These are phyloP conservation scores for Delphinella strobiligena DNA, from an alignment of 2,329 filamentous ascomycete genomes.

Conservation along the genomic window DNA sequence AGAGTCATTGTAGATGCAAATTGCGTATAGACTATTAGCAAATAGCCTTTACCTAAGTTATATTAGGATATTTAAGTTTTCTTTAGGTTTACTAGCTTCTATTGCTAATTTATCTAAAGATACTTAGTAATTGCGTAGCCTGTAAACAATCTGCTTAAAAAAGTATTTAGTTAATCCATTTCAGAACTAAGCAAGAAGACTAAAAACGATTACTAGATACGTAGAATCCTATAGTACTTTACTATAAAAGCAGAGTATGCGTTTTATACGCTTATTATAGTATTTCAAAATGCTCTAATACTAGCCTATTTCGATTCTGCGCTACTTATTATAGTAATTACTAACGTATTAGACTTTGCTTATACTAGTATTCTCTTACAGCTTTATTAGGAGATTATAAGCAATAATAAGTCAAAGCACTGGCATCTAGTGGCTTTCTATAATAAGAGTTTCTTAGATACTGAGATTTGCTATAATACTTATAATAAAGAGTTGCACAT, in stretches of 20 bases:
- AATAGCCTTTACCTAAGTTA: constrained; percentile 1
- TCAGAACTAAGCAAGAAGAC: constrained; percentile 1
- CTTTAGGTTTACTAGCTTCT: constrained; percentile 9
- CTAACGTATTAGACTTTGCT: constrained; percentile 5
- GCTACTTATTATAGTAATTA: neutral
- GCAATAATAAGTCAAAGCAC: constrained; percentile 2
- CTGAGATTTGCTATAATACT: constrained; percentile 8
- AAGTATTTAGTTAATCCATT: too few relatives aligned
- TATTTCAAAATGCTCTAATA: constrained; percentile 6
- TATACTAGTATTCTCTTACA: constrained; percentile 6
- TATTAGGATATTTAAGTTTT: constrained; percentile 6
- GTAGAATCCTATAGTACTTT: neutral
- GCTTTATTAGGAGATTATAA: neutral
- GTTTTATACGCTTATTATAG: constrained; percentile 6
- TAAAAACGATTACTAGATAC: too few relatives aligned
- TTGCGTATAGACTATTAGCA: neutral
- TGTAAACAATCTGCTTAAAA: constrained; percentile 2
- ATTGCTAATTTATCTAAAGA: constrained; percentile 4
- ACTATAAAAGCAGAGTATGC: neutral
- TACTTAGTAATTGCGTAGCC: constrained; percentile 1
- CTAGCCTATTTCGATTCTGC: constrained; percentile 6
- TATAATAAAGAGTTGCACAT: constrained; percentile 10
- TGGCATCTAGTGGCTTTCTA: constrained; percentile 8
- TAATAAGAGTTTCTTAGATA: constrained; percentile 3
- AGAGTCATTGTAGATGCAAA: constrained; percentile 3